These are phyloP conservation scores for Tephrocybe sp. DNA, from an alignment of 768 basidiomycete genomes.

Conservation along the genomic window DNA sequence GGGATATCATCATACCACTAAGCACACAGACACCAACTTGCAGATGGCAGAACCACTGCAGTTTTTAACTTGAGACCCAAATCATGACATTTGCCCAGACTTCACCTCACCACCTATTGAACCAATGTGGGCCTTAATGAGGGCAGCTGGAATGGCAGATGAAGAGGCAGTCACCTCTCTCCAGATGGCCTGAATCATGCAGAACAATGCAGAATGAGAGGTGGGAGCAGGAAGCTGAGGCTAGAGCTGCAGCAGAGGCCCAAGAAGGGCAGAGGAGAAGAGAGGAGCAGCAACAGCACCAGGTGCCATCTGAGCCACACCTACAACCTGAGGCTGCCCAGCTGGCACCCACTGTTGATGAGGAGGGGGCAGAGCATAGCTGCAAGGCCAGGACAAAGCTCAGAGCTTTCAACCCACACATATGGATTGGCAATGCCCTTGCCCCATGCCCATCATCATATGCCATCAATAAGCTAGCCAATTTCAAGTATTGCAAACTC, in stretches of 20 bases:
- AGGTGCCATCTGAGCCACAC: neutral
- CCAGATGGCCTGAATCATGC: neutral
- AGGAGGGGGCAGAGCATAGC: neutral
- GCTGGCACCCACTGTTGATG: too few relatives aligned
- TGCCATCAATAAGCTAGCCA: too few relatives aligned
- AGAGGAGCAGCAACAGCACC: neutral
- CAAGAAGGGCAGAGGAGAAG: neutral
- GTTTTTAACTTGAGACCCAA: neutral
- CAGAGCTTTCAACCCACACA: neutral
- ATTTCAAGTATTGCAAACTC: too few relatives aligned
- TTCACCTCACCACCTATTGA: neutral
- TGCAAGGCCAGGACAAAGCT: slow-evolving; percentile 1
- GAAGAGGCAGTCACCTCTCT: neutral
- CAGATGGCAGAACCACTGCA: neutral
- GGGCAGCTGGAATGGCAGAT: neutral
- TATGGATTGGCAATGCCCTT: neutral
- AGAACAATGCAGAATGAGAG: neutral
- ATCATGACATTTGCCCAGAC: slow-evolving; percentile 3
- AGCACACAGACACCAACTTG: neutral
- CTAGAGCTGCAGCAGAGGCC: neutral
- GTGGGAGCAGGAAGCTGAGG: neutral
- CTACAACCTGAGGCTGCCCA: too few relatives aligned
- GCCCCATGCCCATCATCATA: slow-evolving; percentile 18
- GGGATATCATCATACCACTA: too few relatives aligned
- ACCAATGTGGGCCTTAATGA: neutral